Percentiles rank a stretch among this genome's conserved stretches.
Conservation (phyloP, 192 early-diverging fungal genomes). For the Powellomyces hirtus region DNA sequence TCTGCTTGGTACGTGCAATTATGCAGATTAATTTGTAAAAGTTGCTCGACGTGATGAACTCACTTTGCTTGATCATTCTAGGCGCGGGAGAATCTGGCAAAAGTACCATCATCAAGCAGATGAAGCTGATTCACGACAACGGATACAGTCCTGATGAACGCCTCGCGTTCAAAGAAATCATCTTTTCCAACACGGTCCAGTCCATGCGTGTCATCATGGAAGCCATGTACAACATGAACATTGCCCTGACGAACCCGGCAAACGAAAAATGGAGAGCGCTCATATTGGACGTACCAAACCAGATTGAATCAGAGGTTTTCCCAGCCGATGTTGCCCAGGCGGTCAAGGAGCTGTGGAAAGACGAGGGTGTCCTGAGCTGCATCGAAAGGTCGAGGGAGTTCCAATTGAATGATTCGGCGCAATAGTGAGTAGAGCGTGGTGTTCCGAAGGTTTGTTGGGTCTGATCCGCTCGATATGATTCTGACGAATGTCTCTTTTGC, state of each 20-base stretch:
- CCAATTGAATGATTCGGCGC: constrained; percentile 95
- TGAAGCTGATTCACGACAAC: constrained; percentile 96
- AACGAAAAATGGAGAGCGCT: constrained; percentile 71
- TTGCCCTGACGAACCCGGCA: constrained; percentile 64
- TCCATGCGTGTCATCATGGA: constrained; percentile 95
- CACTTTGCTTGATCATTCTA: constrained; percentile 13
- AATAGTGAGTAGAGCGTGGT: constrained; percentile 63
- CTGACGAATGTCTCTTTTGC: neutral
- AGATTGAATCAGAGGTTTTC: constrained; percentile 86
- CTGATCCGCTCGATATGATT: constrained; percentile 14
- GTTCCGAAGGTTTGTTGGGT: neutral
- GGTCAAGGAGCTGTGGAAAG: constrained; percentile 79
- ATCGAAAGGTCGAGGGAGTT: constrained; percentile 84
- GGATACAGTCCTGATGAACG: constrained; percentile 89
- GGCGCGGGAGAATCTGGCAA: constrained; percentile 98
- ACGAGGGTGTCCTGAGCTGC: constrained; percentile 78
- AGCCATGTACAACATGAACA: constrained; percentile 86
- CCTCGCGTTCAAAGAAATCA: constrained; percentile 92
- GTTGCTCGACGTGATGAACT: neutral
- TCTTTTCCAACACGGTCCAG: constrained; percentile 93
- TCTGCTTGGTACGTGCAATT: constrained; percentile 55
- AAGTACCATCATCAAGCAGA: constrained; percentile 96
- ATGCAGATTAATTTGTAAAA: neutral
- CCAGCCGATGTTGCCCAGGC: constrained; percentile 77
- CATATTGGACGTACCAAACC: constrained; percentile 77